Evolutionary conservation across 2,329 filamentous ascomycete genomes (phyloP).

Genomic region (Leptographium galeiforme): DNA sequence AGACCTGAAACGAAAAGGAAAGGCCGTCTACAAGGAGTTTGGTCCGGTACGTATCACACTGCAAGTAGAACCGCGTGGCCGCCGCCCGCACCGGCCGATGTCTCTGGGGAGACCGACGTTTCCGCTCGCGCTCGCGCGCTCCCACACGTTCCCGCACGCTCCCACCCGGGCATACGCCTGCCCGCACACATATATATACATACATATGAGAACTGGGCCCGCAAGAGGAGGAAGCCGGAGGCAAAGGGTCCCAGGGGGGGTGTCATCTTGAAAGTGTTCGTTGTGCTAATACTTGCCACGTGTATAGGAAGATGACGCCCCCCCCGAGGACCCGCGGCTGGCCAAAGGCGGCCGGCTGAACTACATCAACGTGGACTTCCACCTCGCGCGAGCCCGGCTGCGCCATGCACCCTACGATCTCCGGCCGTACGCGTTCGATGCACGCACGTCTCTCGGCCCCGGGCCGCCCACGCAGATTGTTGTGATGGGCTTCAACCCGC

Average conservation of each 20-base stretch:
- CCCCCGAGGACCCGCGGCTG: slow-evolving; percentile 71
- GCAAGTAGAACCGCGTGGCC: background rate
- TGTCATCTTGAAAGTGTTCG: slow-evolving; percentile 37
- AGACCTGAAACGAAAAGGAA: slow-evolving; percentile 39
- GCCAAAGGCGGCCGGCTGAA: slow-evolving; percentile 50
- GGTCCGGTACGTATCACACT: slow-evolving; percentile 45
- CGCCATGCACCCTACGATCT: slow-evolving; percentile 66
- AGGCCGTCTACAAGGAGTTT: slow-evolving; percentile 50
- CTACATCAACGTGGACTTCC: slow-evolving; percentile 58
- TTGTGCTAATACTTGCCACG: slow-evolving; percentile 36
- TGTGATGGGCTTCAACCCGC: slow-evolving; percentile 89
- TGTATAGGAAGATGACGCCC: slow-evolving; percentile 64
- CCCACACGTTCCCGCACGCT: background rate
- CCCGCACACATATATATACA: slow-evolving; percentile 8
- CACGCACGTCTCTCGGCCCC: slow-evolving; percentile 71
- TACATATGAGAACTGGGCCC: slow-evolving; percentile 4
- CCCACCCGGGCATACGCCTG: background rate
- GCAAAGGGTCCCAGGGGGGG: slow-evolving; percentile 23
- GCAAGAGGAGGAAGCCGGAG: slow-evolving; percentile 10
- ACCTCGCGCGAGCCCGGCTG: slow-evolving; percentile 56
- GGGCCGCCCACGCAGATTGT: slow-evolving; percentile 84
- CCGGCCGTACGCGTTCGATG: slow-evolving; percentile 69
- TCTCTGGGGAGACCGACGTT: background rate
- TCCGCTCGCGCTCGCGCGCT: too few species aligned
- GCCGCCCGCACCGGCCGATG: background rate